phyloP scores from a whole-genome alignment of 2,329 filamentous ascomycete genomes.

The Xylariaceae sp. region DNA sequence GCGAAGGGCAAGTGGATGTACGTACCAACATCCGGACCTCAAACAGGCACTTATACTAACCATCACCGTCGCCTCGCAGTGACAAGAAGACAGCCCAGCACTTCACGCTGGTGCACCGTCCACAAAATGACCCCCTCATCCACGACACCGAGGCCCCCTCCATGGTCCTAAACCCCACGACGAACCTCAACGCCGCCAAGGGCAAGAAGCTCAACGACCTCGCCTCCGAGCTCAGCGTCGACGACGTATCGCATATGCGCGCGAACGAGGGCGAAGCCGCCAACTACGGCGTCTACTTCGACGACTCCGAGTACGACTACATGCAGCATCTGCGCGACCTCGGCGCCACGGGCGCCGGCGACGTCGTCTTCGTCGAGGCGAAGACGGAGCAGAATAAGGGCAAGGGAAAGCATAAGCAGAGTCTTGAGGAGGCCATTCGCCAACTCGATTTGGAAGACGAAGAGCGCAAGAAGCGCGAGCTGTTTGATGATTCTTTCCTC shows the following conservation, averaged over 20 bases:
- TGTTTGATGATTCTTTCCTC: slow-evolving; percentile 69
- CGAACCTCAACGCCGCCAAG: slow-evolving; percentile 44
- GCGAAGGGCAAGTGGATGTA: slow-evolving; percentile 72
- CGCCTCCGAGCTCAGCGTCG: slow-evolving; percentile 62
- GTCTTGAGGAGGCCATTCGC: slow-evolving; percentile 75
- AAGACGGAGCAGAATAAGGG: slow-evolving; percentile 49
- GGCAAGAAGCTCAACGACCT: slow-evolving; percentile 71
- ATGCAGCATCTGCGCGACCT: slow-evolving; percentile 98
- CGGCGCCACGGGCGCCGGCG: slow-evolving; percentile 59
- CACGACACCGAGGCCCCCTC: slow-evolving; percentile 84
- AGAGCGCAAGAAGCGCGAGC: slow-evolving; percentile 41
- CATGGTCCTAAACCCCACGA: slow-evolving; percentile 77
- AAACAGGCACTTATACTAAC: slow-evolving; percentile 5
- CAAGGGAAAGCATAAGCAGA: slow-evolving; percentile 70
- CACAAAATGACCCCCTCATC: slow-evolving; percentile 95
- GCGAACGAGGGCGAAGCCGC: slow-evolving; percentile 95
- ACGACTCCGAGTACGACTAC: slow-evolving; percentile 95
- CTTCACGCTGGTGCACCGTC: slow-evolving; percentile 90
- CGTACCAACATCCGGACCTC: slow-evolving; percentile 26
- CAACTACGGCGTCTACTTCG: slow-evolving; percentile 87
- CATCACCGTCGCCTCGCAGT: slow-evolving; percentile 31
- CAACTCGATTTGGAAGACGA: slow-evolving; percentile 51
- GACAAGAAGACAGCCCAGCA: slow-evolving; percentile 90
- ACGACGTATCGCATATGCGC: slow-evolving; percentile 60
- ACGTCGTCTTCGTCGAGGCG: slow-evolving; percentile 79